Percentiles rank a stretch among this genome's conserved stretches.
These are phyloP conservation scores for Quercus engelmannii DNA, from an alignment of 306 rosid species.

Conservation along the genomic window DNA sequence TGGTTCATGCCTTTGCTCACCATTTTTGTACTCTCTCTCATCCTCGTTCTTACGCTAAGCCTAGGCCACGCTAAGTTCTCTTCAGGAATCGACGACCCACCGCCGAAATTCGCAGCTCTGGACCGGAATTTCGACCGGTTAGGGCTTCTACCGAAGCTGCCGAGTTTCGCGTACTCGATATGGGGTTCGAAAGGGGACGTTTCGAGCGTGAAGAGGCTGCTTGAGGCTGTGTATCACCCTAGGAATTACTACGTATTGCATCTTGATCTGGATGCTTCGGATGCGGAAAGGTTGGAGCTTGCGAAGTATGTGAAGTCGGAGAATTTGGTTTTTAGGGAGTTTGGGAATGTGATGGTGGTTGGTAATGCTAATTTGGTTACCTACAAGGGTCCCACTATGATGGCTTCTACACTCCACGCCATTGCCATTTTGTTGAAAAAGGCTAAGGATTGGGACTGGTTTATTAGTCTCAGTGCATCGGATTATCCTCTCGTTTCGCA, in stretches of 20 bases:
- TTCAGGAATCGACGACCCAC: slow-evolving; percentile 3
- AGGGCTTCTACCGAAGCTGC: slow-evolving; percentile 46
- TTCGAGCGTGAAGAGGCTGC: slow-evolving; percentile 52
- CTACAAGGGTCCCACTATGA: slow-evolving; percentile 72
- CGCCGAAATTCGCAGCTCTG: slow-evolving; percentile 15
- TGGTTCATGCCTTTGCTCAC: slow-evolving; percentile 42
- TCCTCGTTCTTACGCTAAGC: slow-evolving; percentile 31
- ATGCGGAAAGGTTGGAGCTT: slow-evolving; percentile 66
- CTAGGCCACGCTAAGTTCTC: slow-evolving; percentile 32
- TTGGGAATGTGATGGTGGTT: slow-evolving; percentile 79
- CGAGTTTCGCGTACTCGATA: slow-evolving; percentile 70
- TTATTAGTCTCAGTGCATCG: slow-evolving; percentile 77
- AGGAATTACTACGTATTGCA: slow-evolving; percentile 76
- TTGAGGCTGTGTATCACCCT: slow-evolving; percentile 79
- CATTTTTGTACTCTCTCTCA: slow-evolving; percentile 30
- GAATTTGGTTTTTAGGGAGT: slow-evolving; percentile 26
- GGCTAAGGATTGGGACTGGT: slow-evolving; percentile 84
- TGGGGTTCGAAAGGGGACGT: slow-evolving; percentile 67
- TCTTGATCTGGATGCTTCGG: slow-evolving; percentile 86
- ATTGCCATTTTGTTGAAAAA: slow-evolving; percentile 66
- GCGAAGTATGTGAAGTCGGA: slow-evolving; percentile 65
- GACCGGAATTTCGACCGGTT: slow-evolving; percentile 1
- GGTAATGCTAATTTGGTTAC: slow-evolving; percentile 79
- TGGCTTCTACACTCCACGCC: slow-evolving; percentile 71
- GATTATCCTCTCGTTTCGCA: slow-evolving; percentile 93